Percentiles rank a stretch among this genome's conserved stretches.
Evolutionary conservation across 768 basidiomycete species (phyloP).

Genomic region (Mycena vulgaris): DNA sequence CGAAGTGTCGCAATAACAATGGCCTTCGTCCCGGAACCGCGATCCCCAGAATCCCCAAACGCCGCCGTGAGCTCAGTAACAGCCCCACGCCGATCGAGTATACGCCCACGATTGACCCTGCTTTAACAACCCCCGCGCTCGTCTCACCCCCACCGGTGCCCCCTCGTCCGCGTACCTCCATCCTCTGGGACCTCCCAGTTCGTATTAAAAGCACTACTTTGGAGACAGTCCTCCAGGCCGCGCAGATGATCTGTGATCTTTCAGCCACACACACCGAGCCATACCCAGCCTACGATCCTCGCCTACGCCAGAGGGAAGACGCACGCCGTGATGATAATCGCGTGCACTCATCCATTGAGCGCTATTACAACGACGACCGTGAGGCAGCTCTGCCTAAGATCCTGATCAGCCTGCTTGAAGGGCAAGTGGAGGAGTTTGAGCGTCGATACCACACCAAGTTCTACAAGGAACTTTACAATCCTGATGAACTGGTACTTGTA

Average conservation of each 20-base stretch:
- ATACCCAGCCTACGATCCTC: not conserved
- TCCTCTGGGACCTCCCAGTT: not conserved
- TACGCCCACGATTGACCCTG: not conserved
- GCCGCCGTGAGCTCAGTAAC: too few species aligned
- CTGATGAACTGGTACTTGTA: not conserved
- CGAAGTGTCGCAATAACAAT: not conserved
- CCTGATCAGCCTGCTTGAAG: not conserved
- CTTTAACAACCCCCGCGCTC: not conserved
- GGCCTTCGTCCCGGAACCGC: not conserved
- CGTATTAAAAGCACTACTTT: not conserved
- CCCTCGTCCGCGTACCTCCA: not conserved
- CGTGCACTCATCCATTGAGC: not conserved
- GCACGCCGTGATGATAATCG: not conserved
- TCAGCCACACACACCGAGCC: not conserved
- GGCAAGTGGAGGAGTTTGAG: not conserved
- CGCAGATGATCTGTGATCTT: not conserved
- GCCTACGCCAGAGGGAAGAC: not conserved
- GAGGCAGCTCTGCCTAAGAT: not conserved
- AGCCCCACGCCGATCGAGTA: not conserved
- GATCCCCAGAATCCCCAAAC: not conserved
- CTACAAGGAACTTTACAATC: not conserved
- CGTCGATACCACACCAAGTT: not conserved
- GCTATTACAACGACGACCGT: not conserved
- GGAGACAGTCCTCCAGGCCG: not conserved
- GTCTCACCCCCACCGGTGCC: not conserved